Base-by-base conservation (phyloP, 495 filamentous ascomycete species). In the Hypoxylon crocopeplum region DNA sequence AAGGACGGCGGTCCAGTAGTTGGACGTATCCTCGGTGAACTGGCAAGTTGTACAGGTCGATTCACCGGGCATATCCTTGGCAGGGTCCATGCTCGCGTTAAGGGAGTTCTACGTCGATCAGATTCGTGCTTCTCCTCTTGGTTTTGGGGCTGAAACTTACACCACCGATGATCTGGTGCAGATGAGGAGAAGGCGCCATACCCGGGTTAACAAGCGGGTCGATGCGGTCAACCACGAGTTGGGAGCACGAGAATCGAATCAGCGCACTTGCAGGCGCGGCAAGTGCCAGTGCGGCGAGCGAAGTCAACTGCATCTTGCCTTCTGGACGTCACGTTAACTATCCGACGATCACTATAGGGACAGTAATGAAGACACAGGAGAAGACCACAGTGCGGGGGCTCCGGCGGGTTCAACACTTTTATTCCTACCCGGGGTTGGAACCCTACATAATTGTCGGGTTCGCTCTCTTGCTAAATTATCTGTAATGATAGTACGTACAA, bases 1-100 rank as follows among this genome's bases (percentile, higher is more conserved):
- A 33, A 77, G 66, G 7, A 69, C 58, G 2, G 74, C 72, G 1
- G 72, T 75, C 72, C 72, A 75, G 50, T 77, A 75, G 66, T 75
- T 75, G 8, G 70, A 72, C 10, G 69, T 69, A 27, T 72, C 70
- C 22, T 72, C 68, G 10, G 61, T 63, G 60, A 69, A 72, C 42
- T 66, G 69, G 44, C 68, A 72, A 8, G 57, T 69, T 1, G 68
- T 71, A 44, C 70, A 71, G 29, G 51, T 59, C 2, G 66, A 67
- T 33, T 56, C 56, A 34, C 48, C 48, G 3, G 70, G 47, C 59
- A 72, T 64, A 19, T 73, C 69, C 29, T 67, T 68, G 8, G 55
- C 62, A 12, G 63, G 63, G 19, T 70, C 59, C 70, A 74, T 74
- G 7, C 64, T 64, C 15, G 40, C 66, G 25, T 73, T 71, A 37